Percentiles rank a stretch among this genome's conserved stretches.
Evolutionary conservation across 345 rosid genomes (phyloP).

Genomic region (Rhodamnia argentea): DNA sequence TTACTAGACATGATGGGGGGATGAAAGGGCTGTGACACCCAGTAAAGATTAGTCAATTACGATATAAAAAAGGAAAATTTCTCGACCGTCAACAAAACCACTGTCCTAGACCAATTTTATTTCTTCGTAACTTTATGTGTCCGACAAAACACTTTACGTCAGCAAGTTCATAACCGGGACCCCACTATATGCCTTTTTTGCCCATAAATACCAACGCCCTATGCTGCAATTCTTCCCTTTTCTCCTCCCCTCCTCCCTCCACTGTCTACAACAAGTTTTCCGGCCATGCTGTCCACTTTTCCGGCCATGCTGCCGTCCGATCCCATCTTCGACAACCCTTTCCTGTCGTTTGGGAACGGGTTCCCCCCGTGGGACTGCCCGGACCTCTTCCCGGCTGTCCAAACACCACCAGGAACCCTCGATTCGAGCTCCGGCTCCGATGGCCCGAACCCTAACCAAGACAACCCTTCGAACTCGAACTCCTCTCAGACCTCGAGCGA

Average conservation of each 20-base stretch:
- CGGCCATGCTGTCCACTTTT: slow-evolving; percentile 44
- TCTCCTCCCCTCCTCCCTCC: slow-evolving; percentile 31
- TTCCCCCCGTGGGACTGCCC: slow-evolving; percentile 53
- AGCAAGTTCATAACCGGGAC: background rate
- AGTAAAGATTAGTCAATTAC: background rate
- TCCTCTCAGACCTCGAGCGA: slow-evolving; percentile 18
- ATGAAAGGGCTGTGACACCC: background rate
- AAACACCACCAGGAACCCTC: slow-evolving; percentile 26
- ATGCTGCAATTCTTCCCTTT: slow-evolving; percentile 85
- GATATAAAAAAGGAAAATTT: background rate
- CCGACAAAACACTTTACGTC: background rate
- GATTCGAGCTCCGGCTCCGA: slow-evolving; percentile 29
- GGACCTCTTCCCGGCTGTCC: slow-evolving; percentile 19
- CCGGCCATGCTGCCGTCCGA: slow-evolving; percentile 31
- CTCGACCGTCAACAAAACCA: background rate
- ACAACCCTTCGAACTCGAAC: slow-evolving; percentile 9
- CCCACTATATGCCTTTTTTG: background rate
- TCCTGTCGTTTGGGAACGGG: slow-evolving; percentile 30
- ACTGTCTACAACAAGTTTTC: slow-evolving; percentile 7
- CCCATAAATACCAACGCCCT: slow-evolving; percentile 53
- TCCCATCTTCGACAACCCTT: slow-evolving; percentile 23
- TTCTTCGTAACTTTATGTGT: background rate
- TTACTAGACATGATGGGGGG: too few relatives aligned
- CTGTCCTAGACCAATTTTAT: background rate
- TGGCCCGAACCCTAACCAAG: slow-evolving; percentile 20